These are phyloP conservation scores for Excoecaria cochinchinensis DNA, from an alignment of 345 rosid genomes.

Conservation along the genomic window DNA sequence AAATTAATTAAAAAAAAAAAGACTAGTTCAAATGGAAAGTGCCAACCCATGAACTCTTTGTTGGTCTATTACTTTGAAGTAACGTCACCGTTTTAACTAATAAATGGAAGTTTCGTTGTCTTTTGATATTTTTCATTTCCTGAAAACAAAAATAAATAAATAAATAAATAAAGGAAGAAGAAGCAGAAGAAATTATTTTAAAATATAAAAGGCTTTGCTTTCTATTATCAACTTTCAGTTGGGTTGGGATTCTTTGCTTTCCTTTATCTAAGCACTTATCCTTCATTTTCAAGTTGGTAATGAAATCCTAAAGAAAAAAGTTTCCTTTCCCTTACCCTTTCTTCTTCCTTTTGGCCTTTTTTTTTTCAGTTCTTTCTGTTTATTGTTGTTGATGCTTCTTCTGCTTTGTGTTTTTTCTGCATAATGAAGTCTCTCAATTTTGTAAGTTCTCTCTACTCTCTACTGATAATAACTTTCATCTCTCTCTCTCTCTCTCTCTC, in stretches of 20 bases:
- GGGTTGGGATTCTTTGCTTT: conserved; percentile 26
- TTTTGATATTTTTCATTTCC: conserved; percentile 6
- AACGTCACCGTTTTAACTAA: conserved; percentile 26
- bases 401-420: background rate
- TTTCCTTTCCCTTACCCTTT: background rate
- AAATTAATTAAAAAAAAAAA: background rate
- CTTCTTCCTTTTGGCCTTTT: background rate
- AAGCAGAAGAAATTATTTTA: background rate
- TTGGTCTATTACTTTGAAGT: background rate
- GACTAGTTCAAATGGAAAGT: background rate
- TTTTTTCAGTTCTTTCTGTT: background rate
- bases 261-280: conserved; percentile 27
- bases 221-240: conserved; percentile 16
- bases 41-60: background rate
- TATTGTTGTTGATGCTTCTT: background rate
- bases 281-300: conserved; percentile 1
- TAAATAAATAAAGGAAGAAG: background rate
- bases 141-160: background rate
- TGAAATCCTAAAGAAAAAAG: background rate
- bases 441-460: conserved; percentile 31
- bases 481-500: background rate
- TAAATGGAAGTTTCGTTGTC: background rate
- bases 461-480: background rate
- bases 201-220: background rate
- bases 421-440: conserved; percentile 37